Percentiles rank a stretch among this genome's conserved stretches.
Conservation (phyloP, 2,329 filamentous ascomycete genomes). For the Fusarium sp. region DNA sequence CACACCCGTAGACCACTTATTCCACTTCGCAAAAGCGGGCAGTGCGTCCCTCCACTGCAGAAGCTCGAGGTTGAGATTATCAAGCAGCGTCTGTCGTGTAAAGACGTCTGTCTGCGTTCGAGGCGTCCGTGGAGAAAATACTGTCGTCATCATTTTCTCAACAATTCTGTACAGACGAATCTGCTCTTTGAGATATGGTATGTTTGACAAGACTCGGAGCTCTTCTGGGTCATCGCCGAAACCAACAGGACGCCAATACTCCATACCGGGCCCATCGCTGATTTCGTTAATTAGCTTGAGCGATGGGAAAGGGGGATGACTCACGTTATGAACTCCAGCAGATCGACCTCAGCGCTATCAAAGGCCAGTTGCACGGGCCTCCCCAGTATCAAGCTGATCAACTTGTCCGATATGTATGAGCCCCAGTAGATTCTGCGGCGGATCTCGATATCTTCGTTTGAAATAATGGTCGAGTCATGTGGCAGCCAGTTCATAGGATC, state of each 20-base stretch:
- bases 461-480: not conserved
- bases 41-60: not conserved
- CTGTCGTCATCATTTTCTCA: not conserved
- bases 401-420: not conserved
- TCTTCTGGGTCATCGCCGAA: not conserved
- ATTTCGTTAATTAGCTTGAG: not conserved
- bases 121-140: not conserved
- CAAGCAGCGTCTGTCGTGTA: not conserved
- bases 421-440: conserved; percentile 3
- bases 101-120: not conserved
- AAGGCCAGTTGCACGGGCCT: not conserved
- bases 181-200: conserved; percentile 2
- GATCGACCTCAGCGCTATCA: not conserved
- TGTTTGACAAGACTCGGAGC: not conserved
- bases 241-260: not conserved
- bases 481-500: conserved; percentile 3
- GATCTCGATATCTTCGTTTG: not conserved
- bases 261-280: not conserved
- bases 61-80: not conserved
- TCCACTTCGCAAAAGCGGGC: not conserved
- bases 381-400: not conserved
- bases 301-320: fast-evolving
- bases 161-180: conserved; percentile 1
- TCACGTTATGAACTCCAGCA: not conserved
- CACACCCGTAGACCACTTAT: not conserved